These are phyloP conservation scores for Volvox reticuliferus DNA, from an alignment of 139 green algal genomes.

Conservation along the genomic window DNA sequence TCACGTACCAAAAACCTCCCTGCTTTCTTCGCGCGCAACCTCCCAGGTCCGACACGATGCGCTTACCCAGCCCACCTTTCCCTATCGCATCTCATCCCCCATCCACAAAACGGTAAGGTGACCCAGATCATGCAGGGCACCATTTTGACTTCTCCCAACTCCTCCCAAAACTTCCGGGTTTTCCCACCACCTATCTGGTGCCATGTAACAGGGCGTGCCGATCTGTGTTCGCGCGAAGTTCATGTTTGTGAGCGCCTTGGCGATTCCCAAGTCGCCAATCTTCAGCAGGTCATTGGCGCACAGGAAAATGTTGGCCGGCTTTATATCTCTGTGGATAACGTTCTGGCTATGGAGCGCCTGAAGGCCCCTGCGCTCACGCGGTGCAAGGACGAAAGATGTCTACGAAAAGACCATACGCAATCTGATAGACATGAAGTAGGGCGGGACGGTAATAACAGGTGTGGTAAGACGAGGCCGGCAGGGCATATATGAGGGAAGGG, in stretches of 20 bases:
- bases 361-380: conserved; percentile 60
- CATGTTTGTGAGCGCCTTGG: conserved; percentile 78
- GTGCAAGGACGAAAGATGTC: too few relatives aligned
- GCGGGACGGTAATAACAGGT: too few relatives aligned
- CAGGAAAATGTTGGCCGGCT: conserved; percentile 86
- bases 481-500: too few relatives aligned
- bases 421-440: too few relatives aligned
- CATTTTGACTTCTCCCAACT: too few relatives aligned
- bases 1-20: background rate
- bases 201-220: conserved; percentile 90
- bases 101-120: too few relatives aligned
- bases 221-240: conserved; percentile 82
- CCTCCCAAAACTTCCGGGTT: too few relatives aligned
- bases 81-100: too few relatives aligned
- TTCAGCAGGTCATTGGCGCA: conserved; percentile 79
- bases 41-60: background rate
- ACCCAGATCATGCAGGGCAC: too few relatives aligned
- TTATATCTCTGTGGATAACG: conserved; percentile 86
- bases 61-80: too few relatives aligned
- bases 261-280: conserved; percentile 88
- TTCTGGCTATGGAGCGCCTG: conserved; percentile 78
- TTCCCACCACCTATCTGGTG: conserved; percentile 68
- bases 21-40: background rate
- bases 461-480: too few relatives aligned
- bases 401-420: too few relatives aligned